Base-by-base conservation (phyloP, 2,329 filamentous ascomycete species). In the Aspergillus calidoustus region DNA sequence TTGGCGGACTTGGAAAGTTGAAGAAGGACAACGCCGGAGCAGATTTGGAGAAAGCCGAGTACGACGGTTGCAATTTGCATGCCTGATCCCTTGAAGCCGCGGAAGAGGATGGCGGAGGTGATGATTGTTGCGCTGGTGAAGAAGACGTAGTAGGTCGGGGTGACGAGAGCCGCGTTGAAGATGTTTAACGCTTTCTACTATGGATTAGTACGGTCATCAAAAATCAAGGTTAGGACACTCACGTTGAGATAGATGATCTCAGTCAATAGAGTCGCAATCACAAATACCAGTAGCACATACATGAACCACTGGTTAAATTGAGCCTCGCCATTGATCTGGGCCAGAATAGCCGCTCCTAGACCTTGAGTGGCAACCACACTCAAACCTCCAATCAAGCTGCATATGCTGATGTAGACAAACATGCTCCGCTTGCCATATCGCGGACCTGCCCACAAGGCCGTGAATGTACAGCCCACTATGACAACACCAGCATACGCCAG, bases 231-330 rank as follows among this genome's bases (percentile, higher is more conserved):
- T 13, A 23, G 13, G 8, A 7, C n/a, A 86, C 93, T 84, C 82
- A 96, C 94, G 76, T 99, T 99, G 47, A 99, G 83, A 75, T 90
- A 99, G 67, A 98, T 89, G 66, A 99, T 97, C 79, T 98, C 95
- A 0, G 92, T 96, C 69, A 98, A 69, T 11, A 99, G 82, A 0
- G 95, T 98, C n/a, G 82, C 80, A 66, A 98, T 84, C 56, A 98
- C 93, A 77, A 99, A 98, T 5, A 93, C 91, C 59, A 98, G 81
- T 34, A 98, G 80, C 5, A 98, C 89, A 78, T 97, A 99, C 44
- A 96, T 80, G 74, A 99, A 99, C 94, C 94, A 98, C 75, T 98
- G 88, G 76, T 97, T 97, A 79, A 97, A 98, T 82, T 99, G 93
- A 2, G 89, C 84, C 54, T 88, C 87, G 17, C 94, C 95, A 19